Percentiles rank a stretch among this genome's conserved stretches.
Conservation (phyloP, 1,284 basidiomycete genomes). For the Rhodotorula sp. region DNA sequence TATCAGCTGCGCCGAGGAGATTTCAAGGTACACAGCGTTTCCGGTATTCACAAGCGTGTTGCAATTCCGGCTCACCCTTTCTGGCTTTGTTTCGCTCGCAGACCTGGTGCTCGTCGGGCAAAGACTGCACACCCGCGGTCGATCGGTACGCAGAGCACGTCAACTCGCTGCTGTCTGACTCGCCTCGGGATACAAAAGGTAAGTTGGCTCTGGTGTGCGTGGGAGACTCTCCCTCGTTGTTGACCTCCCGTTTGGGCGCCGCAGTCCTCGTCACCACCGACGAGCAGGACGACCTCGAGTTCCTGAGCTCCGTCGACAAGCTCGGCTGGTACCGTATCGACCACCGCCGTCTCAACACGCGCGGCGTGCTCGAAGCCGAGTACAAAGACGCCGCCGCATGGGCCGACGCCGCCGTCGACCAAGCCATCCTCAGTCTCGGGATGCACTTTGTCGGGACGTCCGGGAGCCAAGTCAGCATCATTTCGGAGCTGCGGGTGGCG, state of each 20-base stretch:
- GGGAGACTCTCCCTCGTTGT: too few species aligned
- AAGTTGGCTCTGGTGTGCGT: slow-evolving; percentile 41
- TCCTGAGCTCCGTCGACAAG: slow-evolving; percentile 63
- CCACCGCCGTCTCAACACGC: slow-evolving; percentile 54
- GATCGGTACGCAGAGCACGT: slow-evolving; percentile 61
- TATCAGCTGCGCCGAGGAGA: background rate
- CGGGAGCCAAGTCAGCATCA: slow-evolving; percentile 64
- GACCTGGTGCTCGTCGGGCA: slow-evolving; percentile 38
- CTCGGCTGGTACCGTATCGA: slow-evolving; percentile 64
- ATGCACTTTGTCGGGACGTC: slow-evolving; percentile 68
- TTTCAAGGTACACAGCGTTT: background rate
- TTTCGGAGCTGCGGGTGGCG: slow-evolving; percentile 63
- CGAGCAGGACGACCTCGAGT: slow-evolving; percentile 59
- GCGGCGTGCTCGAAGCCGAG: slow-evolving; percentile 50
- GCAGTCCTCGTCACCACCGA: slow-evolving; percentile 69
- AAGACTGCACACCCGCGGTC: slow-evolving; percentile 64
- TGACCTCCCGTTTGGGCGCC: too few species aligned
- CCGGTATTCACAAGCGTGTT: background rate
- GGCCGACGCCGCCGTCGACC: slow-evolving; percentile 57
- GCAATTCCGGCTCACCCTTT: background rate
- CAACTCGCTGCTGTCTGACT: slow-evolving; percentile 61
- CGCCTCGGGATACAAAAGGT: slow-evolving; percentile 54
- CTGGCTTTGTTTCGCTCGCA: background rate
- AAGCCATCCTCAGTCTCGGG: slow-evolving; percentile 65
- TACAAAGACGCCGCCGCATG: slow-evolving; percentile 28